A percentile compares a stretch with the other conserved stretches of the same genome.
These are phyloP conservation scores for Lipomyces yarrowii DNA, from an alignment of 1,139 yeast genomes.

Conservation along the genomic window DNA sequence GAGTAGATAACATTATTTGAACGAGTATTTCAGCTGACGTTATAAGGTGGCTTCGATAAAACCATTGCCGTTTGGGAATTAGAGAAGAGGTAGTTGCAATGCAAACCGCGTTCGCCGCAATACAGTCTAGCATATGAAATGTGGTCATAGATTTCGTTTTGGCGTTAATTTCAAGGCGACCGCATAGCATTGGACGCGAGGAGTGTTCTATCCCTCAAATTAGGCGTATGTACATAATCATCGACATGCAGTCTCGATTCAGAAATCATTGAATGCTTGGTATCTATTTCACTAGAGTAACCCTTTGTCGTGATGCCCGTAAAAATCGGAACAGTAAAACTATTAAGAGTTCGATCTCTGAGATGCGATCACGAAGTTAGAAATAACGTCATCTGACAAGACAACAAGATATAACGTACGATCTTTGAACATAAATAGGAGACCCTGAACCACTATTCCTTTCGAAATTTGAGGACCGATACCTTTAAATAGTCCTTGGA, in stretches of 20 bases:
- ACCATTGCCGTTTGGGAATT: slow-evolving; percentile 26
- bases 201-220: neutral
- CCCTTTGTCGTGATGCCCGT: slow-evolving; percentile 27
- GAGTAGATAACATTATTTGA: slow-evolving; percentile 36
- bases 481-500: slow-evolving; percentile 70
- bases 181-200: neutral
- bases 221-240: neutral
- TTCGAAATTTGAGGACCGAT: slow-evolving; percentile 77
- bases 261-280: neutral
- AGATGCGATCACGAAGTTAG: slow-evolving; percentile 22
- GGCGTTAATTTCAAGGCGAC: neutral
- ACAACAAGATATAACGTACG: slow-evolving; percentile 42
- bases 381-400: slow-evolving; percentile 38
- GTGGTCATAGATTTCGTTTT: neutral
- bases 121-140: neutral
- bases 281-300: slow-evolving; percentile 21
- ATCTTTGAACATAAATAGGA: slow-evolving; percentile 80
- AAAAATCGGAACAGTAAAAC: slow-evolving; percentile 40
- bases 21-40: neutral
- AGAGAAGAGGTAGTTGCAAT: slow-evolving; percentile 15
- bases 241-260: neutral
- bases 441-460: slow-evolving; percentile 84
- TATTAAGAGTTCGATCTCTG: slow-evolving; percentile 44
- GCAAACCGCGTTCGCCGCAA: neutral
- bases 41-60: slow-evolving; percentile 26